phyloP scores from a whole-genome alignment of 495 filamentous ascomycete species.

The Lichina pygmaea region DNA sequence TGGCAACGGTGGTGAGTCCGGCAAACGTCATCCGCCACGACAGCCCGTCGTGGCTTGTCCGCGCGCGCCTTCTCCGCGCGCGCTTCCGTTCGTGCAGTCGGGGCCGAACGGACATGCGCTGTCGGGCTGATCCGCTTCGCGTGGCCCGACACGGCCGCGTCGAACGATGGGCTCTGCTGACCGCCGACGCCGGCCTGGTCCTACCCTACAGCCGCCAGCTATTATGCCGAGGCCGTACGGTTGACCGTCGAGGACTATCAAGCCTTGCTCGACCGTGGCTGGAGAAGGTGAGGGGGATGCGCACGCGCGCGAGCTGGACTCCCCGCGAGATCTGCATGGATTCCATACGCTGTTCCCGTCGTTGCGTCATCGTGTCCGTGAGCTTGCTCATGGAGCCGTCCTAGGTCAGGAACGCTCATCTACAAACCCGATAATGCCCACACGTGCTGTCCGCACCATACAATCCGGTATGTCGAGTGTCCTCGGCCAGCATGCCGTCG shows the following conservation, averaged over 20 bases:
- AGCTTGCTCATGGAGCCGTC: not conserved
- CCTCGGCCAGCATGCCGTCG: not conserved
- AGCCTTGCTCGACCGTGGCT: constrained; percentile 57
- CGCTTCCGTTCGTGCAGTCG: not conserved
- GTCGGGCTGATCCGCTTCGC: no score
- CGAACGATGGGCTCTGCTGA: no score
- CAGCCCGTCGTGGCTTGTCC: not conserved
- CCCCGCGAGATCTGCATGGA: not conserved
- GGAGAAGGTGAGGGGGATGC: constrained; percentile 40
- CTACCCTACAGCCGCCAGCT: constrained; percentile 40
- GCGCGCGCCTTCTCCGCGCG: not conserved
- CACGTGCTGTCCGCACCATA: constrained; percentile 91
- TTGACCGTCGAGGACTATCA: constrained; percentile 56
- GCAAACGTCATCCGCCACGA: no score
- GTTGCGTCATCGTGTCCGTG: no score
- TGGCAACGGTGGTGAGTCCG: constrained; percentile 20
- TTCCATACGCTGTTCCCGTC: no score
- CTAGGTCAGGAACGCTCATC: constrained; percentile 47
- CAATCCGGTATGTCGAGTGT: constrained; percentile 31
- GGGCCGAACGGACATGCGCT: no score
- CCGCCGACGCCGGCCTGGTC: not conserved
- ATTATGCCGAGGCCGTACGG: constrained; percentile 45
- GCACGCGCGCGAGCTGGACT: not conserved
- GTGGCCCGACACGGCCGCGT: no score
- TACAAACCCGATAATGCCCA: constrained; percentile 68